Evolutionary conservation across 768 basidiomycete genomes (phyloP).

Genomic region (Lentinula edodes): DNA sequence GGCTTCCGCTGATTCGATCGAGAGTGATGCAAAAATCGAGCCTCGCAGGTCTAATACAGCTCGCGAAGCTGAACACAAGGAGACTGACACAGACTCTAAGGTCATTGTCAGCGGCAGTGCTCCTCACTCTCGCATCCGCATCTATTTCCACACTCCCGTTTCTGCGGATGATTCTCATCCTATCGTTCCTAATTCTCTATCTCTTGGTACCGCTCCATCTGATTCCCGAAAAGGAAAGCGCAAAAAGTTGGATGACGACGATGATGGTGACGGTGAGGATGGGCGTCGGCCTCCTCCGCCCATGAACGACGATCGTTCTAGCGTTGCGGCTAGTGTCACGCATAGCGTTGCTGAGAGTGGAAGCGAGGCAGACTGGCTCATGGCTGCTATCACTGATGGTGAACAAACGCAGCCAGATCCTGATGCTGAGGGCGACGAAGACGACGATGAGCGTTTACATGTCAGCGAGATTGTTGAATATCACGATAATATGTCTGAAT

Average conservation of each 20-base stretch:
- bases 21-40: constrained; percentile 17
- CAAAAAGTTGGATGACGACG: constrained; percentile 88
- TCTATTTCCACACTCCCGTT: constrained; percentile 89
- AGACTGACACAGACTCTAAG: constrained; percentile 16
- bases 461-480: constrained; percentile 24
- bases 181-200: constrained; percentile 56
- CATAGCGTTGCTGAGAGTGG: constrained; percentile 69
- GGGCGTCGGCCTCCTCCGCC: constrained; percentile 56
- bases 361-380: constrained; percentile 83
- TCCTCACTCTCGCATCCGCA: constrained; percentile 75
- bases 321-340: constrained; percentile 51
- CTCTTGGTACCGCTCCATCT: constrained; percentile 41
- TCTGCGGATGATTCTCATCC: constrained; percentile 76
- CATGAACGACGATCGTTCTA: constrained; percentile 52
- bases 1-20: constrained; percentile 14
- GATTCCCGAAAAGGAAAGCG: constrained; percentile 77
- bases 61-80: constrained; percentile 15
- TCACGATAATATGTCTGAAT: constrained; percentile 29
- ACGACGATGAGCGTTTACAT: constrained; percentile 39
- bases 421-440: constrained; percentile 36
- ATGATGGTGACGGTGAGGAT: constrained; percentile 69
- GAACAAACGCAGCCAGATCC: constrained; percentile 42
- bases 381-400: constrained; percentile 80
- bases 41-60: constrained; percentile 22
- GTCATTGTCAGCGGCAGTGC: constrained; percentile 22